Conservation (phyloP, 2,329 filamentous ascomycete species). For the Anisogramma anomala region DNA sequence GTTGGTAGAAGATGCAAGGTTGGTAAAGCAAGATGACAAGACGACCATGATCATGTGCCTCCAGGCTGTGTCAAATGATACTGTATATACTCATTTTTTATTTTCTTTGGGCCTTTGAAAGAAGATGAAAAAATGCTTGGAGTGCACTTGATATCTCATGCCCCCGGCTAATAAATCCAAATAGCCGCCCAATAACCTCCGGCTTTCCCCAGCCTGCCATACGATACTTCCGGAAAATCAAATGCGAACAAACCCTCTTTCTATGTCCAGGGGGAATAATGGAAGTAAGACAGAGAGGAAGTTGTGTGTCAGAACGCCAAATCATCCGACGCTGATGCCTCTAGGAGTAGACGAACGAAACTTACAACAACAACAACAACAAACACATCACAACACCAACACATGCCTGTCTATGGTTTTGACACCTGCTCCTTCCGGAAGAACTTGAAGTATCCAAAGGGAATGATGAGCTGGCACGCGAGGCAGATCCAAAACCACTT, state of each 20-base stretch:
- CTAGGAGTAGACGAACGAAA: neutral
- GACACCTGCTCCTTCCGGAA: constrained; percentile 47
- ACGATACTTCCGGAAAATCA: too few relatives aligned
- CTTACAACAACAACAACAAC: constrained; percentile 1
- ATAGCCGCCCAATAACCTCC: neutral
- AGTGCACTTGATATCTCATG: constrained; percentile 1
- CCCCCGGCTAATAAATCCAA: neutral
- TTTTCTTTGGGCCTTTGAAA: too few relatives aligned
- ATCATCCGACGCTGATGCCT: constrained; percentile 12
- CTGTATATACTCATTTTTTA: neutral
- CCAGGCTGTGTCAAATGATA: neutral
- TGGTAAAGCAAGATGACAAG: neutral
- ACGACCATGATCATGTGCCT: neutral
- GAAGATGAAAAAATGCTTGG: neutral
- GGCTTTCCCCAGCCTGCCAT: neutral
- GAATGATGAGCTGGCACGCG: constrained; percentile 45
- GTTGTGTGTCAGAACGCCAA: constrained; percentile 9
- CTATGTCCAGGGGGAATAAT: constrained; percentile 1
- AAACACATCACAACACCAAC: neutral
- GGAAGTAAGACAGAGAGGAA: constrained; percentile 1
- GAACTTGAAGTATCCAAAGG: constrained; percentile 44
- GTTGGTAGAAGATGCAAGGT: too few relatives aligned
- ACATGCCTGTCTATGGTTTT: constrained; percentile 31
- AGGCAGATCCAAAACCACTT: constrained; percentile 53
- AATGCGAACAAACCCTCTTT: too few relatives aligned